Evolutionary conservation across 2,329 filamentous ascomycete species (phyloP), one percentile per base, ranked within the genome.

Genomic region (Arthroderma uncinatum): DNA sequence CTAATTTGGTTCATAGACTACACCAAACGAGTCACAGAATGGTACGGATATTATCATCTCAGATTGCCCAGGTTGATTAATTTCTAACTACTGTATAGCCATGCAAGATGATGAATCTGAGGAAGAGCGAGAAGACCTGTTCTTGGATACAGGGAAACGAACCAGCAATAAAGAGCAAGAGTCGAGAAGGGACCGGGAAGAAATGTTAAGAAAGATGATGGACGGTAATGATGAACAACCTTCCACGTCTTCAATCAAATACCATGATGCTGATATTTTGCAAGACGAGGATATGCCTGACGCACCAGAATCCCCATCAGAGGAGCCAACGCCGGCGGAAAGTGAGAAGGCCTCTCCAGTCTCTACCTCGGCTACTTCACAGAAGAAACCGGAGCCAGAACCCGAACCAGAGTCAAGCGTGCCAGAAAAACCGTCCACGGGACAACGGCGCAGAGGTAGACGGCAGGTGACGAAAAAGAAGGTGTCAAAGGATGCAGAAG

Each of bases 381-480:
- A 44, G 40, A 44, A 42, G 39, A 42, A 68, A 54, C 64, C 71
- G 9, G 70, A 76, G n/a, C 70, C 75, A 54, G 75, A 80, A 56
- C 70, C 74, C 1, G 68, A 77, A 28, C 78, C 80, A 56, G 47
- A 53, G 23, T 39, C 33, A 14, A 55, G 19, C 14, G 23, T 33
- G 12, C 19, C 53, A 47, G 53, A 33, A 14, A 53, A 23, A n/a
- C 50, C 30, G 10, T 37, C 50, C 7, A 19, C 33, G 4, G 44
- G 79, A 57, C 87, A 86, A 0, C 81, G 89, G 39, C 79, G 87
- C 59, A 82, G 90, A 61, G 89, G 89, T 33, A 85, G 82, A 68
- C 81, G 91, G 63, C 82, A 85, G 64, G 82, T 96, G 6, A 89
- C 87, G 82, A 90, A 88, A 73, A 95, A 94, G 78, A 87, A 86